These are phyloP conservation scores for Rachicladosporium sp. DNA, from an alignment of 2,329 filamentous ascomycete species.

Conservation along the genomic window DNA sequence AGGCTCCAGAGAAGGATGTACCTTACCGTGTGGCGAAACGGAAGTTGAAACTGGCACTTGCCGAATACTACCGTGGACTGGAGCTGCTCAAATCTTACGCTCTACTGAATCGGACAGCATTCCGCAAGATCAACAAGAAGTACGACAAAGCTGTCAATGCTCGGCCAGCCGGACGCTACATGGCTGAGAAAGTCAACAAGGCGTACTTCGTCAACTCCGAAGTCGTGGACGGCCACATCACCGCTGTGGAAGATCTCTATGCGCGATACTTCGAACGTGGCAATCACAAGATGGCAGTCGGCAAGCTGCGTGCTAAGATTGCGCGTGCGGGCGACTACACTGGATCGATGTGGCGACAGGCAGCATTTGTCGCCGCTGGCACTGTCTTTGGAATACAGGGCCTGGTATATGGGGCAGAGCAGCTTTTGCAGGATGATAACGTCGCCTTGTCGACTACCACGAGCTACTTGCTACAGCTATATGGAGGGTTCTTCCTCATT, in stretches of 20 bases:
- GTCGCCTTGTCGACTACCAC: constrained; percentile 7
- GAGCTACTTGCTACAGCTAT: constrained; percentile 49
- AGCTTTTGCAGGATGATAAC: constrained; percentile 17
- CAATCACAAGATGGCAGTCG: constrained; percentile 80
- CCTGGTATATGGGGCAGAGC: constrained; percentile 26
- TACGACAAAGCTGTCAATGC: constrained; percentile 85
- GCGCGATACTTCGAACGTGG: constrained; percentile 88
- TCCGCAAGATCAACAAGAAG: constrained; percentile 97
- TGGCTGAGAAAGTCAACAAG: constrained; percentile 82
- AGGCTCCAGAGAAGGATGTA: constrained; percentile 40
- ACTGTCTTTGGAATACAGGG: constrained; percentile 32
- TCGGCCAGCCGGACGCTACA: constrained; percentile 64
- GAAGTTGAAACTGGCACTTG: constrained; percentile 79
- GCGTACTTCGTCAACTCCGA: constrained; percentile 88
- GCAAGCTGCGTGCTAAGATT: constrained; percentile 67
- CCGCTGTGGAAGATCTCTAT: constrained; percentile 78
- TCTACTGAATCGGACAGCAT: constrained; percentile 79
- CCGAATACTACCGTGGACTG: constrained; percentile 85
- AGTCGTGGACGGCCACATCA: constrained; percentile 66
- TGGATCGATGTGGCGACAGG: constrained; percentile 47
- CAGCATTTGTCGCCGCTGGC: constrained; percentile 32
- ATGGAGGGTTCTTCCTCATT: constrained; percentile 82
- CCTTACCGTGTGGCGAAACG: constrained; percentile 79
- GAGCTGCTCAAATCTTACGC: constrained; percentile 89
- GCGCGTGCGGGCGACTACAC: constrained; percentile 47